Base-by-base conservation (phyloP, 2,329 filamentous ascomycete species). In the Exophiala mesophila region DNA sequence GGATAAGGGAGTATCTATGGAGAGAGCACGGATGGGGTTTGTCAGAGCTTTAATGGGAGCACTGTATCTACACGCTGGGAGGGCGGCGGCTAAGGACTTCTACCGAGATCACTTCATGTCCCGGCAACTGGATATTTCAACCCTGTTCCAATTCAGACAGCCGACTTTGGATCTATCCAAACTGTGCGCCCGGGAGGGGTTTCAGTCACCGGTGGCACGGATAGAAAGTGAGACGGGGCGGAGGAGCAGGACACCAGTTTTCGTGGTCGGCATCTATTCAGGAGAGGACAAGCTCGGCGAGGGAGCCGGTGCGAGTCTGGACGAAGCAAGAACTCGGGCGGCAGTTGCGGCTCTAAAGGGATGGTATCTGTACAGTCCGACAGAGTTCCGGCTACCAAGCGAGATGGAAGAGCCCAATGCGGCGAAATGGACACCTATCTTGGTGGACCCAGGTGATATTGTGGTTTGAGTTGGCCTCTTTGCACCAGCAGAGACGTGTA, bases 311-410 rank as follows among this genome's bases (percentile, higher is more conserved):
- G 71, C 83, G 36, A 89, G 78, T 64, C 70, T 97, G 43, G 74
- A 88, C 53, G 78, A 88, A 57, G 90, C 85, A 21, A 79, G 87
- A 51, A 74, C 78, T 51, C 78, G 86, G 63, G 92, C 92, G 15
- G 80, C 86, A 26, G 89, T 94, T 58, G 82, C 84, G 50, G 82
- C 88, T 13, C 72, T 98, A 59, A 94, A 95, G 73, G 76, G 83
- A 4, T 98, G 92, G 92, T 98, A 98, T 66, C 72, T 98, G 39
- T 98, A 98, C 71, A 89, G 82, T 63, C 90, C 92, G 1, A 60
- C 76, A 55, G 68, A 78, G 51, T 76, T 80, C 36, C 73, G 75
- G 44, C 71, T 87, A 48, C 83, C 83, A 17, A 86, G 83, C 60
- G 80, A 85, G 51, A 83, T 77, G 69, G 73, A 84, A 54, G 70